Conservation (phyloP, 495 filamentous ascomycete species). For the Apodospora peruviana region DNA sequence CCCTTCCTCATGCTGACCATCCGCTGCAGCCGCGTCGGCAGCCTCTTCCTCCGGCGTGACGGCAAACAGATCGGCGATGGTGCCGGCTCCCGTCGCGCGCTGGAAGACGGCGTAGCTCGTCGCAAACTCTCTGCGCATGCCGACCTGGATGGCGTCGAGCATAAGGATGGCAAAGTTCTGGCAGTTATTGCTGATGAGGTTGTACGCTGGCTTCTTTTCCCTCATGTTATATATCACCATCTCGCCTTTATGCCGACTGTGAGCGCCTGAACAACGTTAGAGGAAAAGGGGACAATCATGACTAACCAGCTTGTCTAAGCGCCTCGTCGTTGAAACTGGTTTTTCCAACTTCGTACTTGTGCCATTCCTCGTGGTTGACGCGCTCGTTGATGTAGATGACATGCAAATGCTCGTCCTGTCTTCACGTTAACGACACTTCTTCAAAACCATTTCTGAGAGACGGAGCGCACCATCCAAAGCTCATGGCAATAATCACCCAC, state of each 20-base stretch:
- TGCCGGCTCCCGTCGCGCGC: slow-evolving; percentile 30
- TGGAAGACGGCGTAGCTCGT: slow-evolving; percentile 38
- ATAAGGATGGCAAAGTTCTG: slow-evolving; percentile 40
- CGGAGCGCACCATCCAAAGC: slow-evolving; percentile 31
- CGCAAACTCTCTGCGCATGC: slow-evolving; percentile 32
- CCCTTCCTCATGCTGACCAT: too few species aligned
- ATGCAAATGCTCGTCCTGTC: slow-evolving; percentile 38
- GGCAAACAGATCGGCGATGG: slow-evolving; percentile 32
- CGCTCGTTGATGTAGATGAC: slow-evolving; percentile 41
- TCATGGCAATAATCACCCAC: slow-evolving; percentile 42
- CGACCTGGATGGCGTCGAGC: slow-evolving; percentile 38
- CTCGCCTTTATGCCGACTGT: slow-evolving; percentile 26
- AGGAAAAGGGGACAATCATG: too few species aligned
- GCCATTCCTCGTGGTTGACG: slow-evolving; percentile 29
- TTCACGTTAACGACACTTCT: neutral
- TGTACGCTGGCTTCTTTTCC: slow-evolving; percentile 32
- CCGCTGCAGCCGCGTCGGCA: slow-evolving; percentile 9
- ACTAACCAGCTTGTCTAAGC: slow-evolving; percentile 33
- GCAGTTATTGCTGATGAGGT: slow-evolving; percentile 46
- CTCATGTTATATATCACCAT: slow-evolving; percentile 41
- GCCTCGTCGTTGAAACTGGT: slow-evolving; percentile 44
- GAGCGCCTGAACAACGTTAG: too few species aligned
- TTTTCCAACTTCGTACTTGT: slow-evolving; percentile 35
- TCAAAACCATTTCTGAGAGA: neutral
- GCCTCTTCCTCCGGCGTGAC: slow-evolving; percentile 19